Percentiles rank a stretch among this genome's conserved stretches.
These are phyloP conservation scores for Micromonas commoda DNA, from an alignment of 139 green algal species.

Conservation along the genomic window DNA sequence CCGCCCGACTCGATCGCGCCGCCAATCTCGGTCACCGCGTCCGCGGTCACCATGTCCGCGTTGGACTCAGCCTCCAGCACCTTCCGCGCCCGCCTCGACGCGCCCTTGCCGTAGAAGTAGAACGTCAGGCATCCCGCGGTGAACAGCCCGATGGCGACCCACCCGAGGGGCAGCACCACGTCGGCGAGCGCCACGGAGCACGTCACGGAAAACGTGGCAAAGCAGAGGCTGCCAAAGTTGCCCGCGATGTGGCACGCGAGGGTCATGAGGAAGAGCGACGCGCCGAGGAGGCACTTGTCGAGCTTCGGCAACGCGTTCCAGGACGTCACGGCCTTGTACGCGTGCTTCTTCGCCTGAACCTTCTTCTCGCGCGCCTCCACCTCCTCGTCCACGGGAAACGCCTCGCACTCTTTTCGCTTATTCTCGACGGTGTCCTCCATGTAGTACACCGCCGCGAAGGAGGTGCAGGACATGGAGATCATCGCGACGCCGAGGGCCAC, in stretches of 20 bases:
- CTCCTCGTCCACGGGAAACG: conserved; percentile 20
- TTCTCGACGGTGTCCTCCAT: conserved; percentile 12
- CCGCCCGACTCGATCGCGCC: no score
- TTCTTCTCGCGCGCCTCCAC: not conserved
- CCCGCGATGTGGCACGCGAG: not conserved
- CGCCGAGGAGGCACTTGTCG: not conserved
- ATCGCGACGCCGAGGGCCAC: conserved; percentile 7
- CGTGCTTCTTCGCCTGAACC: not conserved
- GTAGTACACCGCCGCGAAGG: not conserved
- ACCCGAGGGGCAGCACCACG: not conserved
- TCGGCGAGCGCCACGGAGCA: not conserved
- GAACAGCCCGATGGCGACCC: not conserved
- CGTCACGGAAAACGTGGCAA: not conserved
- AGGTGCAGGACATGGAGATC: conserved; percentile 13
- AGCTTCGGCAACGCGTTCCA: not conserved
- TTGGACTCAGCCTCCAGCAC: no score
- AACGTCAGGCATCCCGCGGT: not conserved
- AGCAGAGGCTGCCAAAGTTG: not conserved
- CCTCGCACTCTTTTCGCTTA: not conserved
- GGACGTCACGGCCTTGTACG: not conserved
- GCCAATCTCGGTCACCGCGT: no score
- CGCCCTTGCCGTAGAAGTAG: no score
- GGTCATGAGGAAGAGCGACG: not conserved
- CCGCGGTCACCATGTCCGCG: no score
- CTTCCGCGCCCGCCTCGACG: no score